phyloP scores from a whole-genome alignment of 371 early-diverging fungal species.

The Mucor saturninus region DNA sequence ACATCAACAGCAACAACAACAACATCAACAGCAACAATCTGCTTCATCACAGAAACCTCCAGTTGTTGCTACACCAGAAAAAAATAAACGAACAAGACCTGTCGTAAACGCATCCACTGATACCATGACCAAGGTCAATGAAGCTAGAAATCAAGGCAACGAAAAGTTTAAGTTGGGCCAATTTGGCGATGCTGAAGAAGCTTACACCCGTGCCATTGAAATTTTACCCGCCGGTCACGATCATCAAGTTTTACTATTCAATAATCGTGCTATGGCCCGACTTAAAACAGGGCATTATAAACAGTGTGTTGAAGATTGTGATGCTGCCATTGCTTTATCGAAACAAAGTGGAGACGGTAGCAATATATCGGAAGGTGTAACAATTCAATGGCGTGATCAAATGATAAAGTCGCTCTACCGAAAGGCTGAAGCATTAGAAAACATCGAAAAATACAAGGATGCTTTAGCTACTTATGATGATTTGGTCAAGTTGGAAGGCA shows the following conservation, averaged over 20 bases:
- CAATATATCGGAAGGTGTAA: constrained; percentile 41
- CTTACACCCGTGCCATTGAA: constrained; percentile 75
- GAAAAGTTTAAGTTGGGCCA: constrained; percentile 91
- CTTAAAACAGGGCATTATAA: constrained; percentile 86
- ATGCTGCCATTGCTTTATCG: constrained; percentile 49
- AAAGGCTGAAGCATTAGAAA: constrained; percentile 81
- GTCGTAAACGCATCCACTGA: constrained; percentile 27
- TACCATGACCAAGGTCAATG: constrained; percentile 35
- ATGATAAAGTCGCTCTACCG: constrained; percentile 38
- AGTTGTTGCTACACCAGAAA: background rate
- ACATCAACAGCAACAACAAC: background rate
- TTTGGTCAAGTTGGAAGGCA: constrained; percentile 56
- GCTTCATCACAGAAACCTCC: constrained; percentile 1
- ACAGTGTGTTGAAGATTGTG: constrained; percentile 71
- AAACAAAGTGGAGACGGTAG: constrained; percentile 33
- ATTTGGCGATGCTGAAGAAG: constrained; percentile 80
- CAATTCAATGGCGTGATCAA: constrained; percentile 38
- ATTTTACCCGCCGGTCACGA: constrained; percentile 64
- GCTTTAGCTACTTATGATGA: constrained; percentile 44
- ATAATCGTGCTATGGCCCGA: constrained; percentile 86
- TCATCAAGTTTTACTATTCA: constrained; percentile 68
- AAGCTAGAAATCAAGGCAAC: constrained; percentile 73
- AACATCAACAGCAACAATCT: background rate
- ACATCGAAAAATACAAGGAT: constrained; percentile 77
- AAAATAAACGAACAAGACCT: constrained; percentile 28